Conservation (phyloP, 2,329 filamentous ascomycete species). For the Cladophialophora psammophila region DNA sequence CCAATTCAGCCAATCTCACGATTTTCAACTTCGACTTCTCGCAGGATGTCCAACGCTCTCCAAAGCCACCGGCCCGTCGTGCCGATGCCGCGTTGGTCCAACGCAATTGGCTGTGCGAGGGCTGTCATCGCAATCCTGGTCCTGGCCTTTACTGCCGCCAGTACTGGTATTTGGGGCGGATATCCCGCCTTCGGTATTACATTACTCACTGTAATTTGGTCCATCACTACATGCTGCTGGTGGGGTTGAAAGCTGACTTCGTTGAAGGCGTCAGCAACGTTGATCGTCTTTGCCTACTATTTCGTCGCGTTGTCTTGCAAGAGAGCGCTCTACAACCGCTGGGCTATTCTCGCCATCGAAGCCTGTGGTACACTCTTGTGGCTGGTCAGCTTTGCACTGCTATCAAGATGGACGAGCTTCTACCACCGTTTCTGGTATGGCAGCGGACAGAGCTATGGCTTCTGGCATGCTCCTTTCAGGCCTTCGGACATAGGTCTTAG, state of each 20-base stretch:
- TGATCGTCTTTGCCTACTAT: conserved; percentile 38
- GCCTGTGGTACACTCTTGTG: conserved; percentile 36
- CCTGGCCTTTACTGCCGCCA: conserved; percentile 34
- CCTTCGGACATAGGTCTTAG: conserved; percentile 27
- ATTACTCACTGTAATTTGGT: conserved; percentile 37
- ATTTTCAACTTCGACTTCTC: conserved; percentile 31
- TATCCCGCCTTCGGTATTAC: conserved; percentile 34
- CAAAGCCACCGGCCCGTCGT: conserved; percentile 25
- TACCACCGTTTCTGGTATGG: conserved; percentile 30
- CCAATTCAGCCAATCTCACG: conserved; percentile 24
- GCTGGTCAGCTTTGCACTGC: conserved; percentile 33
- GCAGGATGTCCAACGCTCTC: conserved; percentile 21
- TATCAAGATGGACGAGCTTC: conserved; percentile 32
- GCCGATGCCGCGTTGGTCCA: conserved; percentile 39
- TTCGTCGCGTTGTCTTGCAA: conserved; percentile 33
- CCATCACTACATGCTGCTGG: neutral
- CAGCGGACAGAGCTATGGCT: conserved; percentile 23
- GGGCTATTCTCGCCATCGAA: conserved; percentile 37
- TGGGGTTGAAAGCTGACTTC: conserved; percentile 1
- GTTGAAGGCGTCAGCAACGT: conserved; percentile 31
- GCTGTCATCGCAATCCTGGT: conserved; percentile 33
- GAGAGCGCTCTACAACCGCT: conserved; percentile 37
- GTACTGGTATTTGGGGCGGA: conserved; percentile 32
- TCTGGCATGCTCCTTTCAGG: conserved; percentile 29
- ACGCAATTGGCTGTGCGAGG: conserved; percentile 33